phyloP scores from a whole-genome alignment of 768 basidiomycete species.

The Hericium erinaceus region DNA sequence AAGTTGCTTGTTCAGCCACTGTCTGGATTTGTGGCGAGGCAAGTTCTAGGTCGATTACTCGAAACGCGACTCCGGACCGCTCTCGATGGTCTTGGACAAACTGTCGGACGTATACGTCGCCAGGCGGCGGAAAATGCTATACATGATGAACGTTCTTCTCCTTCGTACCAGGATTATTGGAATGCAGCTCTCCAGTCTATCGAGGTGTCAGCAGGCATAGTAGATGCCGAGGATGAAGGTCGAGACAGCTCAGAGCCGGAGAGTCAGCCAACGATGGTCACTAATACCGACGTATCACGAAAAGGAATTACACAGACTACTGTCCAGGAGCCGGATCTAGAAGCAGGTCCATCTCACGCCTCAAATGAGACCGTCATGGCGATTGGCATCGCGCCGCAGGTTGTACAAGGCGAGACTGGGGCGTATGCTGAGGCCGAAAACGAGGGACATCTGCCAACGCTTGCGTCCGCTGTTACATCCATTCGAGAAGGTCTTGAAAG shows the following conservation, averaged over 20 bases:
- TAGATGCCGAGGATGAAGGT: background rate
- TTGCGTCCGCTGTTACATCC: background rate
- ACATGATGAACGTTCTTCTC: background rate
- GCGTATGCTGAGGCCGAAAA: constrained; percentile 6
- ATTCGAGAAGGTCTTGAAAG: background rate
- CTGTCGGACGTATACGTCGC: constrained; percentile 1
- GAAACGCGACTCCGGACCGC: constrained; percentile 11
- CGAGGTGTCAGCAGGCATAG: background rate
- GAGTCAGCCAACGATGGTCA: background rate
- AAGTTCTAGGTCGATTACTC: constrained; percentile 9
- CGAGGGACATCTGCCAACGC: background rate
- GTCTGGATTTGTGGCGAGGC: constrained; percentile 11
- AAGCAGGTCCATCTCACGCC: constrained; percentile 1
- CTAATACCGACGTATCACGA: constrained; percentile 8
- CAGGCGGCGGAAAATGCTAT: constrained; percentile 1
- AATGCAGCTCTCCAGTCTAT: constrained; percentile 1
- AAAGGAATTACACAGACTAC: constrained; percentile 18
- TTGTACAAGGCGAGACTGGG: constrained; percentile 19
- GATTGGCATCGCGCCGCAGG: constrained; percentile 19
- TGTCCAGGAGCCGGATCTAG: background rate
- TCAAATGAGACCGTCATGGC: constrained; percentile 15
- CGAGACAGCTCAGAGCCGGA: background rate
- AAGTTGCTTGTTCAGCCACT: constrained; percentile 19
- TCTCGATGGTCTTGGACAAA: constrained; percentile 9
- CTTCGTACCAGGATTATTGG: background rate